Evolutionary conservation across 1,284 basidiomycete species (phyloP).

Genomic region (Cutaneotrichosporon dermatis): DNA sequence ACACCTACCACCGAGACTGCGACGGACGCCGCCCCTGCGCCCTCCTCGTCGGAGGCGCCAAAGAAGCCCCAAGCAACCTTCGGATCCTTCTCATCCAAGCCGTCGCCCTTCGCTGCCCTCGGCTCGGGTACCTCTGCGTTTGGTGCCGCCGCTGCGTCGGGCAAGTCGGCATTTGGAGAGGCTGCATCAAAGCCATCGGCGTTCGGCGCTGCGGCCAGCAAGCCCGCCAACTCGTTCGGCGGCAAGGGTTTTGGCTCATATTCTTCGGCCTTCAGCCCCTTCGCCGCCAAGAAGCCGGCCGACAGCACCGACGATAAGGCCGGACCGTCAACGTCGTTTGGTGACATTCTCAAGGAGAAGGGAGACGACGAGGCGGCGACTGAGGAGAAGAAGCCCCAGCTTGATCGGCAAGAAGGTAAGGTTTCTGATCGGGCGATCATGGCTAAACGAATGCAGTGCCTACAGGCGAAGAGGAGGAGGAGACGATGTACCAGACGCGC

Average conservation of each 20-base stretch:
- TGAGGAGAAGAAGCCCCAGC: conserved; percentile 48
- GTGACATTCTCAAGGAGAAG: conserved; percentile 38
- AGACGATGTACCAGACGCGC: conserved; percentile 74
- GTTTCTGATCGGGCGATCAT: too few species aligned
- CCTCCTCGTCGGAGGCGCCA: background rate
- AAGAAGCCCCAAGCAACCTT: conserved; percentile 50
- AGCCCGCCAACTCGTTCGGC: conserved; percentile 16
- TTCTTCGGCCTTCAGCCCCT: conserved; percentile 31
- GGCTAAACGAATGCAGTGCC: conserved; percentile 54
- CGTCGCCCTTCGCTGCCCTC: conserved; percentile 35
- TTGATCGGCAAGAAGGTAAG: conserved; percentile 69
- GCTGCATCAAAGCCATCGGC: conserved; percentile 9
- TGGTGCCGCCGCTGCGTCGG: conserved; percentile 21
- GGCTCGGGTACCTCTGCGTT: background rate
- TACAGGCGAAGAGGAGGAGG: conserved; percentile 90
- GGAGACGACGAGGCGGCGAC: conserved; percentile 38
- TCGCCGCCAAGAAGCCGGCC: conserved; percentile 27
- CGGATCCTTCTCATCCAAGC: conserved; percentile 54
- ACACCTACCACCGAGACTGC: too few species aligned
- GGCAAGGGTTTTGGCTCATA: conserved; percentile 37
- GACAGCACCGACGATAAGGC: conserved; percentile 9
- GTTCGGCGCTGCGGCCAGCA: conserved; percentile 14
- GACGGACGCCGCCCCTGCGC: background rate
- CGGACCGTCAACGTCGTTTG: conserved; percentile 23
- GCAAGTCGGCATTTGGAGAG: background rate